phyloP scores from a whole-genome alignment of 2,329 filamentous ascomycete genomes.

The Calonectria multiphialidica region DNA sequence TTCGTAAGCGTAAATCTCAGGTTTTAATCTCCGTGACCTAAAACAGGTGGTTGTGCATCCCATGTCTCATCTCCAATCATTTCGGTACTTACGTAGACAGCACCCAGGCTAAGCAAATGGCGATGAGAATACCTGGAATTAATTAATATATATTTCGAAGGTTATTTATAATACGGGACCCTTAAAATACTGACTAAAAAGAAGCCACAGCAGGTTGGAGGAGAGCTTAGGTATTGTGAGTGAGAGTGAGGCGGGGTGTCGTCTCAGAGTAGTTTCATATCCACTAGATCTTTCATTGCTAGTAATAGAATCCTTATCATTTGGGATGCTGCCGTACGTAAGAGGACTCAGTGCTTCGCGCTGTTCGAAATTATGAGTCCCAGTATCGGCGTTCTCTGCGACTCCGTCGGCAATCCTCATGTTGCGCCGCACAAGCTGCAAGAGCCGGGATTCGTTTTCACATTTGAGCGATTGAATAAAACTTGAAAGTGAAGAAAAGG shows the following conservation, averaged over 20 bases:
- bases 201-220: not conserved
- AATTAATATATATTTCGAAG: not conserved
- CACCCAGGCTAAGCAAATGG: not conserved
- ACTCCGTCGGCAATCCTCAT: not conserved
- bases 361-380: not conserved
- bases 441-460: not conserved
- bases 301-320: too few species aligned
- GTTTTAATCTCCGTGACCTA: too few species aligned
- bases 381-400: not conserved
- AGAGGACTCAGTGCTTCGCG: not conserved
- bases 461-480: not conserved
- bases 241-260: too few species aligned
- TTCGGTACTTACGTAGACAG: not conserved
- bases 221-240: too few species aligned
- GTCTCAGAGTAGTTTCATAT: too few species aligned
- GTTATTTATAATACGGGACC: not conserved
- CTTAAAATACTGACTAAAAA: not conserved
- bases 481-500: not conserved
- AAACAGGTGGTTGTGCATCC: too few species aligned
- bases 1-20: not conserved
- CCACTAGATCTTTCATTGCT: too few species aligned
- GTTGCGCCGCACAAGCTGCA: not conserved
- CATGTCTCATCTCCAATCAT: not conserved
- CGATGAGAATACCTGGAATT: not conserved
- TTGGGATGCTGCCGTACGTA: too few species aligned